Evolutionary conservation across 345 rosid genomes (phyloP).

Genomic region (Sapria himalayana): DNA sequence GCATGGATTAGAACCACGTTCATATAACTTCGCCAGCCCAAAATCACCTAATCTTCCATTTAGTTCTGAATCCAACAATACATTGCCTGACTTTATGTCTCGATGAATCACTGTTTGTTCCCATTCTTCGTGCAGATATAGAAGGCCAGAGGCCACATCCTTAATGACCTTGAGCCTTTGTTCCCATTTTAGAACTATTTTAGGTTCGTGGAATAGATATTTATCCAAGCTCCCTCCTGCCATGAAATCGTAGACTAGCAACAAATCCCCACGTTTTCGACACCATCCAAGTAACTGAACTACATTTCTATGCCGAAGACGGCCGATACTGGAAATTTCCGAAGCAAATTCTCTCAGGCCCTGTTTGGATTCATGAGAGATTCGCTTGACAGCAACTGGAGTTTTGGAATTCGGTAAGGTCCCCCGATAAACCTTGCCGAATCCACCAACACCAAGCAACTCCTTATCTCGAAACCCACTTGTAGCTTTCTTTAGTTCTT

Average conservation of each 20-base stretch:
- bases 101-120: conserved; percentile 84
- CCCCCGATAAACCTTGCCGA: conserved; percentile 73
- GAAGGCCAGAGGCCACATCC: conserved; percentile 70
- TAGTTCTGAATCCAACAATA: conserved; percentile 49
- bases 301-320: conserved; percentile 70
- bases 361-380: conserved; percentile 63
- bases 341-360: conserved; percentile 58
- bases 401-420: conserved; percentile 27
- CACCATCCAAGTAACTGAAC: conserved; percentile 83
- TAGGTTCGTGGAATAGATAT: conserved; percentile 46
- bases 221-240: conserved; percentile 81
- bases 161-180: conserved; percentile 58
- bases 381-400: conserved; percentile 55
- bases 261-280: conserved; percentile 31
- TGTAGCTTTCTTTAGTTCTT: conserved; percentile 64
- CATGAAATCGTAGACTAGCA: conserved; percentile 78
- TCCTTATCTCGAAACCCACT: conserved; percentile 54
- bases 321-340: conserved; percentile 74
- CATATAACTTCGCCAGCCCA: conserved; percentile 75
- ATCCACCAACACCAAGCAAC: conserved; percentile 74
- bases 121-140: conserved; percentile 85
- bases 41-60: conserved; percentile 75
- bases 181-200: conserved; percentile 39
- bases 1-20: conserved; percentile 47
- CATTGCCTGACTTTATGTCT: conserved; percentile 75